phyloP scores from a whole-genome alignment of 192 early-diverging fungal genomes.

The Coemansia sp. region DNA sequence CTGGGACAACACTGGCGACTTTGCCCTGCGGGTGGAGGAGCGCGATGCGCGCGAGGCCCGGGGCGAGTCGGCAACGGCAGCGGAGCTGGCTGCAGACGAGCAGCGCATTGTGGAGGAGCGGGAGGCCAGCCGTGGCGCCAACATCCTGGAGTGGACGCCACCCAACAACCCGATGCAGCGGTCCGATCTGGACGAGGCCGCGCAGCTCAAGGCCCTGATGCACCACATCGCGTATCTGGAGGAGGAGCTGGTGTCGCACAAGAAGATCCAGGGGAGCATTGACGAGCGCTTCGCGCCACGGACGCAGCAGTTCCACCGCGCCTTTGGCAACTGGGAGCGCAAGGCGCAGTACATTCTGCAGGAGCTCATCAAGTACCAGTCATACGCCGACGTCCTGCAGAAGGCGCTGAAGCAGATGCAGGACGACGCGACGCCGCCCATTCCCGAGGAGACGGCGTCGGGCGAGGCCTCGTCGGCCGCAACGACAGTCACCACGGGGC shows the following conservation, averaged over 20 bases:
- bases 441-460: conserved; percentile 32
- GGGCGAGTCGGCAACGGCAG: conserved; percentile 18
- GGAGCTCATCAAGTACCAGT: conserved; percentile 80
- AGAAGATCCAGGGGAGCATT: conserved; percentile 53
- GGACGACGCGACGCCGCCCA: conserved; percentile 33
- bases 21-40: conserved; percentile 39
- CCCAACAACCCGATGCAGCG: conserved; percentile 50
- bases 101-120: conserved; percentile 34
- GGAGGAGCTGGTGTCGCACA: conserved; percentile 63
- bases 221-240: conserved; percentile 60
- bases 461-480: conserved; percentile 9
- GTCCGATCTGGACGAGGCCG: conserved; percentile 46
- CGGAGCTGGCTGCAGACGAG: conserved; percentile 35
- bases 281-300: conserved; percentile 54
- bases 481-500: conserved; percentile 1
- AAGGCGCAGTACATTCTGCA: conserved; percentile 70
- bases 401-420: conserved; percentile 53
- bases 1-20: conserved; percentile 66
- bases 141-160: conserved; percentile 48
- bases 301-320: conserved; percentile 57
- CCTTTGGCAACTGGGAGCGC: conserved; percentile 73
- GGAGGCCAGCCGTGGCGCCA: conserved; percentile 29
- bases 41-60: conserved; percentile 38
- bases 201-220: conserved; percentile 60
- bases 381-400: conserved; percentile 69